Conservation (phyloP, 2,329 filamentous ascomycete genomes). For the Grosmannia clavigera region DNA sequence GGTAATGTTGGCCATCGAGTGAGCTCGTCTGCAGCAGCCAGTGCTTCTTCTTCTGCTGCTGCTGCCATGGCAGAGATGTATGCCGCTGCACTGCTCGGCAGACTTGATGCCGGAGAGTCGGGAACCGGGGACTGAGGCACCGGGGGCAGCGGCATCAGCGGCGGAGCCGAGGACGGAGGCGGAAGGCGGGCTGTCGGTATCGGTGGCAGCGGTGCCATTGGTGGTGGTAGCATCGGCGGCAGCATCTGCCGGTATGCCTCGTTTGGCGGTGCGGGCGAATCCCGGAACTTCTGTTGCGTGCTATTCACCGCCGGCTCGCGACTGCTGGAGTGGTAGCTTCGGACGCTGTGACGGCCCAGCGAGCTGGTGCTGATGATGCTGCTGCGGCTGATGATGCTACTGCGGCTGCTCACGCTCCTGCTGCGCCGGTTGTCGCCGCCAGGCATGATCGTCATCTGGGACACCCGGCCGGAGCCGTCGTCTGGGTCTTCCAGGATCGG, state of each 20-base stretch:
- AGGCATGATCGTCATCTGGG: not conserved
- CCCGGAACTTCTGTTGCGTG: not conserved
- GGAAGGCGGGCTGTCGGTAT: not conserved
- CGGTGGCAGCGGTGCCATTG: not conserved
- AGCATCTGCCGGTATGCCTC: not conserved
- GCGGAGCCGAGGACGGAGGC: not conserved
- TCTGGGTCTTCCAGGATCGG: constrained; percentile 11
- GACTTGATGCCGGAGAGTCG: not conserved
- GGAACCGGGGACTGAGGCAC: not conserved
- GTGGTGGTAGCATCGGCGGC: not conserved
- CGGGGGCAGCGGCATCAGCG: not conserved
- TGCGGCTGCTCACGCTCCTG: not conserved
- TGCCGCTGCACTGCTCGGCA: not conserved
- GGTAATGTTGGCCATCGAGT: not conserved
- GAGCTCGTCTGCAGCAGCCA: not conserved
- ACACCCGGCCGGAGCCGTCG: not conserved
- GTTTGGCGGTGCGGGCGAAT: constrained; percentile 3
- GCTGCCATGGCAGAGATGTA: not conserved
- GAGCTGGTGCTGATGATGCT: not conserved
- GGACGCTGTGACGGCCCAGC: not conserved
- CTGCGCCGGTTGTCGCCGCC: not conserved
- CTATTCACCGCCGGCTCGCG: constrained; percentile 11
- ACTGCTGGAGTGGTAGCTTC: constrained; percentile 14
- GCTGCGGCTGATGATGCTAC: not conserved
- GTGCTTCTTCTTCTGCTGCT: not conserved